phyloP scores from a whole-genome alignment of 179 eudicot species.

The Silene coronaria region DNA sequence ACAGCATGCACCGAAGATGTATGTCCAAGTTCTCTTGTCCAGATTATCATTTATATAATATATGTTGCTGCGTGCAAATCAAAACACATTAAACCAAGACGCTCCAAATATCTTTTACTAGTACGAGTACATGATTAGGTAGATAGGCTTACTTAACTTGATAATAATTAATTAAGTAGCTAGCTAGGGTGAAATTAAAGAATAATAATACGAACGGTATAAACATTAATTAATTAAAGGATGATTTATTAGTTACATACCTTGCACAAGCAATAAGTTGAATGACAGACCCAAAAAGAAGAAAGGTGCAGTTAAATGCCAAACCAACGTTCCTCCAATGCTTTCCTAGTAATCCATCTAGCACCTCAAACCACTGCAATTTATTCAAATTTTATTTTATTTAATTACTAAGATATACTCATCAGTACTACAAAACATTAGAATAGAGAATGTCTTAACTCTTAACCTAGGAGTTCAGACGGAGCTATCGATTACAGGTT shows the following conservation, averaged over 20 bases:
- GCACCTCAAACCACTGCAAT: slow-evolving; percentile 48
- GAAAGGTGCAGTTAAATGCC: slow-evolving; percentile 50
- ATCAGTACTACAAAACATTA: no score
- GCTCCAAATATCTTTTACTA: no score
- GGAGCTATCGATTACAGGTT: no score
- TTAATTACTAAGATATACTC: no score
- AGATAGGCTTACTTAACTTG: no score
- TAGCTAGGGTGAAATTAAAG: no score
- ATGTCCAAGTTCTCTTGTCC: slow-evolving; percentile 52
- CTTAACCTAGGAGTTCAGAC: no score
- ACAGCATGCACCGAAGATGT: slow-evolving; percentile 52
- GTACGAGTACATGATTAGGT: slow-evolving; percentile 14
- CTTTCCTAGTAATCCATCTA: slow-evolving; percentile 45
- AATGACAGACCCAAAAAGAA: slow-evolving; percentile 51
- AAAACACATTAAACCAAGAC: no score
- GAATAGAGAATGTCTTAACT: no score
- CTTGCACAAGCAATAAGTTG: slow-evolving; percentile 55
- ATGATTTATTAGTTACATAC: slow-evolving; percentile 9
- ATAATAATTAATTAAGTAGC: no score
- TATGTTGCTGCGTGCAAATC: slow-evolving; percentile 35
- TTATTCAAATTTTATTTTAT: background rate
- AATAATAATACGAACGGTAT: no score
- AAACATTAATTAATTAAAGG: background rate
- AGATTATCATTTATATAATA: slow-evolving; percentile 47
- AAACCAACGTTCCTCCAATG: slow-evolving; percentile 47